These are phyloP conservation scores for Melocanna baccifera DNA, from an alignment of 176 grass and related monocot species.

Conservation along the genomic window DNA sequence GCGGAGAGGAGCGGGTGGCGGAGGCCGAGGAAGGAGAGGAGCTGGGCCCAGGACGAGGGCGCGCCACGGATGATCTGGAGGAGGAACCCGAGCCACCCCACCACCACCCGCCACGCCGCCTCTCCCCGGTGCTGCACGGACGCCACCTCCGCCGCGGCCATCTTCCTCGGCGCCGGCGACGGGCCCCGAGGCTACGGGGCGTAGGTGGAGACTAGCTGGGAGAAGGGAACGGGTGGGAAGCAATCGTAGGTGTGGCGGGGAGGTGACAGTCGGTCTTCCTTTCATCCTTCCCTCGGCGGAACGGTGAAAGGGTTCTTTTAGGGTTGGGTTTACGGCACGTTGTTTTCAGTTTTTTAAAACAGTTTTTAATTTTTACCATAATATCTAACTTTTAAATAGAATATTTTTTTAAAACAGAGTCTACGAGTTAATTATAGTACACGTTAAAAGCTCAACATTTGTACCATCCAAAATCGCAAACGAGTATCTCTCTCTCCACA, in stretches of 20 bases:
- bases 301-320: too few relatives aligned
- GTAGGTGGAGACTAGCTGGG: conserved; percentile 14
- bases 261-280: background rate
- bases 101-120: conserved; percentile 47
- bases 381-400: too few relatives aligned
- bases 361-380: too few relatives aligned
- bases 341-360: too few relatives aligned
- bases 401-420: too few relatives aligned
- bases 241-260: conserved; percentile 22
- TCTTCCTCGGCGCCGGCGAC: conserved; percentile 17
- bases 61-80: conserved; percentile 47
- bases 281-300: background rate
- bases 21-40: conserved; percentile 36
- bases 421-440: too few relatives aligned
- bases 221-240: conserved; percentile 18
- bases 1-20: conserved; percentile 40
- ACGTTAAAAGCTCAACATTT: too few relatives aligned
- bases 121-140: background rate
- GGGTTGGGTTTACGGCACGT: too few relatives aligned
- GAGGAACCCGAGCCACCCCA: conserved; percentile 52
- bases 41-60: conserved; percentile 47
- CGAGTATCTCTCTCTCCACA: too few relatives aligned
- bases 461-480: too few relatives aligned
- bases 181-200: background rate
- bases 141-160: conserved; percentile 30